Evolutionary conservation across 2,329 filamentous ascomycete species (phyloP).

Genomic region (Pseudocercospora eumusae): DNA sequence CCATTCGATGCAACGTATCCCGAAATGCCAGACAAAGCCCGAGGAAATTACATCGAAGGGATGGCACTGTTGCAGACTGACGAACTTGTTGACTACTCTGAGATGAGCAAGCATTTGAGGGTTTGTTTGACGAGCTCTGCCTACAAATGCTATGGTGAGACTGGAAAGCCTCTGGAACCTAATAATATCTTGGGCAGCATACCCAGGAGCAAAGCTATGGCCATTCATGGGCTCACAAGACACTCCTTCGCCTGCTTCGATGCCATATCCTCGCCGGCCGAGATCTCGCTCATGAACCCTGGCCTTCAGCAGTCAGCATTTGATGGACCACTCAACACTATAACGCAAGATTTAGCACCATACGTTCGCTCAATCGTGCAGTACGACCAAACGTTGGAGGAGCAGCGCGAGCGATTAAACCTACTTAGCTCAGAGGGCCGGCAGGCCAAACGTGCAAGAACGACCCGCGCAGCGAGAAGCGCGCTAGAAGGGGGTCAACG

Average conservation of each 20-base stretch:
- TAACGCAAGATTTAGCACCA: slow-evolving; percentile 78
- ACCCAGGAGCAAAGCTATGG: slow-evolving; percentile 3
- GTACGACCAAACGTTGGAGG: slow-evolving; percentile 70
- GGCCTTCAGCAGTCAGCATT: slow-evolving; percentile 71
- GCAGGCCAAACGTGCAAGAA: slow-evolving; percentile 62
- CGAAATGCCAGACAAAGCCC: slow-evolving; percentile 55
- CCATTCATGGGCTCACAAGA: slow-evolving; percentile 37
- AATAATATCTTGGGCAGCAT: slow-evolving; percentile 13
- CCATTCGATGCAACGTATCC: slow-evolving; percentile 65
- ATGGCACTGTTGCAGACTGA: slow-evolving; percentile 58
- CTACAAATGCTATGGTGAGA: slow-evolving; percentile 10
- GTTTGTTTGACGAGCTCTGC: slow-evolving; percentile 36
- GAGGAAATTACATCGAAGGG: slow-evolving; percentile 57
- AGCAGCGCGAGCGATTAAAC: slow-evolving; percentile 64
- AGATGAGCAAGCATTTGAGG: slow-evolving; percentile 40
- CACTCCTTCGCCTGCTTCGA: slow-evolving; percentile 54
- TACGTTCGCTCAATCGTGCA: slow-evolving; percentile 84
- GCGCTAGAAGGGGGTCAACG: slow-evolving; percentile 70
- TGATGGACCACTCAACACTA: slow-evolving; percentile 66
- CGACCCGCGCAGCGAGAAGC: slow-evolving; percentile 71
- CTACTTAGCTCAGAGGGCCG: slow-evolving; percentile 60
- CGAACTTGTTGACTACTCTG: slow-evolving; percentile 48
- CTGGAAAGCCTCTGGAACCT: not conserved
- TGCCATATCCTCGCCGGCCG: slow-evolving; percentile 48
- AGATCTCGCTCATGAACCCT: slow-evolving; percentile 37